A percentile compares a stretch with the other conserved stretches of the same genome.
These are phyloP conservation scores for Quercus berberidifolia DNA, from an alignment of 306 rosid genomes.

Conservation along the genomic window DNA sequence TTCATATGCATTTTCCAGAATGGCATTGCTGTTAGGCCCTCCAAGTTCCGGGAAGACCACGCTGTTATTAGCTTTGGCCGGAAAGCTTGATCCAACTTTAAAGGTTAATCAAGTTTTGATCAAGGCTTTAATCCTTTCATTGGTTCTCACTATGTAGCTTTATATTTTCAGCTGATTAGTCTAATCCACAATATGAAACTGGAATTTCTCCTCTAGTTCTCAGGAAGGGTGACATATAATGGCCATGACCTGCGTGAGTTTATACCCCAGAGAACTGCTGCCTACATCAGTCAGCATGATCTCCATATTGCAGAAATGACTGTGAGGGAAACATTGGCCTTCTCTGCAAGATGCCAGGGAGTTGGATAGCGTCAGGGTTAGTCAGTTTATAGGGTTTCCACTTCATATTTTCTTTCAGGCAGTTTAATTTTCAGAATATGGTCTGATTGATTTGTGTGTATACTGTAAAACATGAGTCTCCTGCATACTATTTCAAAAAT, in stretches of 20 bases:
- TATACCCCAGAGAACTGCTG: slow-evolving; percentile 45
- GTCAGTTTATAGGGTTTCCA: neutral
- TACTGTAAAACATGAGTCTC: neutral
- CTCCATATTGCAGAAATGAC: slow-evolving; percentile 49
- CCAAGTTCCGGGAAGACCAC: slow-evolving; percentile 57
- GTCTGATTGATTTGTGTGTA: too few species aligned
- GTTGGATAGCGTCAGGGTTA: slow-evolving; percentile 45
- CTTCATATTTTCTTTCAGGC: too few species aligned
- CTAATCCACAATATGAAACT: neutral
- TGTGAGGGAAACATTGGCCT: slow-evolving; percentile 50
- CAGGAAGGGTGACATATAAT: slow-evolving; percentile 43
- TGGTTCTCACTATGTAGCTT: too few species aligned
- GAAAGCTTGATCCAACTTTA: slow-evolving; percentile 38
- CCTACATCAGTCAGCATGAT: slow-evolving; percentile 46
- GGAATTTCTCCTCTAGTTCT: slow-evolving; percentile 3
- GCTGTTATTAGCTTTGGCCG: slow-evolving; percentile 45
- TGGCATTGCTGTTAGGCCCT: slow-evolving; percentile 52
- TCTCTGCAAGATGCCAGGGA: slow-evolving; percentile 51
- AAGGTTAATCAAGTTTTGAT: slow-evolving; percentile 15
- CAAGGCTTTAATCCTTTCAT: neutral
- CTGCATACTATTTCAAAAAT: neutral
- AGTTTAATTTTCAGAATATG: too few species aligned
- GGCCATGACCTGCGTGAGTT: slow-evolving; percentile 44
- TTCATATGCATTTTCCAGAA: slow-evolving; percentile 19
- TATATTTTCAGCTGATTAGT: too few species aligned